A percentile compares a stretch with the other conserved stretches of the same genome.
These are phyloP conservation scores for Uncinocarpus reesii DNA, from an alignment of 2,329 filamentous ascomycete genomes.

Conservation along the genomic window DNA sequence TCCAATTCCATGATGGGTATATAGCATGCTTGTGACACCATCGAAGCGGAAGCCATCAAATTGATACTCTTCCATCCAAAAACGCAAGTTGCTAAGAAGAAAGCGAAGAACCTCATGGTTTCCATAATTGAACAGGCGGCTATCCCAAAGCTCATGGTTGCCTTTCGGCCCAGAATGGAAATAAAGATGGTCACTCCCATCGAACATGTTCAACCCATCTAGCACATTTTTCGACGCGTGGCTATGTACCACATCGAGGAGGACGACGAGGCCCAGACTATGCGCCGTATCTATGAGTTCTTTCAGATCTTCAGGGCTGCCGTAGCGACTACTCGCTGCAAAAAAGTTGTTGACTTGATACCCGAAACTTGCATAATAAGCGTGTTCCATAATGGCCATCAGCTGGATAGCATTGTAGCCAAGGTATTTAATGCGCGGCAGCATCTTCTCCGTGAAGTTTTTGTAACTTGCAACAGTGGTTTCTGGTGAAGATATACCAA, in stretches of 20 bases:
- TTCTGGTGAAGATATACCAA: conserved; percentile 91
- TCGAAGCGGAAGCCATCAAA: conserved; percentile 98
- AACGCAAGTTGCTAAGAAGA: conserved; percentile 84
- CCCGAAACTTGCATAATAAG: conserved; percentile 97
- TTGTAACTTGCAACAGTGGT: conserved; percentile 86
- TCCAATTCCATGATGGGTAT: conserved; percentile 89
- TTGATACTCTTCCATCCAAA: conserved; percentile 98
- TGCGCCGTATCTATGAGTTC: conserved; percentile 95
- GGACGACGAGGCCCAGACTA: conserved; percentile 75
- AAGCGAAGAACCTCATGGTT: conserved; percentile 92
- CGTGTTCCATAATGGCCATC: conserved; percentile 99
- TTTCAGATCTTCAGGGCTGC: conserved; percentile 85
- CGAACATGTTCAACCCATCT: conserved; percentile 91
- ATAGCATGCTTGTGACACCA: conserved; percentile 97
- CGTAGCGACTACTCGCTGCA: conserved; percentile 90
- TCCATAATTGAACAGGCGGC: conserved; percentile 93
- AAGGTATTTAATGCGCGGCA: conserved; percentile 77
- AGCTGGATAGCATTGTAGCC: conserved; percentile 97
- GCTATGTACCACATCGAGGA: conserved; percentile 93
- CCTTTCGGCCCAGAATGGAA: conserved; percentile 83
- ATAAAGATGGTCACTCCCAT: conserved; percentile 88
- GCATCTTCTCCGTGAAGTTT: conserved; percentile 86
- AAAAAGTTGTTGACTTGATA: conserved; percentile 99
- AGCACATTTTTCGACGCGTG: conserved; percentile 96
- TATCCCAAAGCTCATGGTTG: conserved; percentile 89